A percentile compares a stretch with the other conserved stretches of the same genome.
Evolutionary conservation across 805 yeast genomes (phyloP).

Genomic region (Suhomyces pyralidae): DNA sequence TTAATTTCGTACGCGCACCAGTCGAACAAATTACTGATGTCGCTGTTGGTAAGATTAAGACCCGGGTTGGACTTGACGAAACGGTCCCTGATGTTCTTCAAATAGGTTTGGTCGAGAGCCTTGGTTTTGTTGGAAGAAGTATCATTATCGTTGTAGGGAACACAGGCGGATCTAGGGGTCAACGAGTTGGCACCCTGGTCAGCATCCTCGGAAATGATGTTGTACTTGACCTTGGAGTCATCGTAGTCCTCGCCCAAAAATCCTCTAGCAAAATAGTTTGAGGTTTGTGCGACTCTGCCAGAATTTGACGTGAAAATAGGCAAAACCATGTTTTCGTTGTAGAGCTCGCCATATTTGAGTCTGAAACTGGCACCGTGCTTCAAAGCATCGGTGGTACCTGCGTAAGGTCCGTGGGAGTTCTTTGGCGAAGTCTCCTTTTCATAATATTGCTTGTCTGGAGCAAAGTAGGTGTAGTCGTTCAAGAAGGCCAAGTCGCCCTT

Average conservation of each 20-base stretch:
- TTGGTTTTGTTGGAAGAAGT: constrained; percentile 11
- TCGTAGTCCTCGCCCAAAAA: constrained; percentile 48
- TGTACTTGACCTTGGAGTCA: constrained; percentile 25
- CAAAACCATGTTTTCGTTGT: constrained; percentile 30
- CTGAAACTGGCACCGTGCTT: constrained; percentile 50
- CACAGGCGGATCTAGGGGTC: constrained; percentile 26
- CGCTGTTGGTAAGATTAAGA: constrained; percentile 47
- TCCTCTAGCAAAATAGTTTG: constrained; percentile 56
- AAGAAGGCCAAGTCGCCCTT: constrained; percentile 53
- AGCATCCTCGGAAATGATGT: constrained; percentile 46
- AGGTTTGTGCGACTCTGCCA: constrained; percentile 54
- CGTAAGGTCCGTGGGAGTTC: constrained; percentile 42
- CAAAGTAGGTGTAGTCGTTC: constrained; percentile 51
- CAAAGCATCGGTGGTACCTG: constrained; percentile 50
- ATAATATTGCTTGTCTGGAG: constrained; percentile 30
- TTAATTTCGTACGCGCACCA: constrained; percentile 77
- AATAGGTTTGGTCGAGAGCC: constrained; percentile 40
- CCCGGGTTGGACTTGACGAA: constrained; percentile 55
- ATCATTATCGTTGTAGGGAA: constrained; percentile 14
- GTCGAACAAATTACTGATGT: constrained; percentile 51
- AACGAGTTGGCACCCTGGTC: constrained; percentile 25
- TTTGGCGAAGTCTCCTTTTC: constrained; percentile 53
- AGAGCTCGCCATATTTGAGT: constrained; percentile 48
- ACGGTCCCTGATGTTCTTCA: constrained; percentile 54
- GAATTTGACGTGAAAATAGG: constrained; percentile 57